Percentiles rank a stretch among this genome's conserved stretches.
These are phyloP conservation scores for Dictyostelium purpureum DNA, from an alignment of 78 protist species.

Conservation along the genomic window DNA sequence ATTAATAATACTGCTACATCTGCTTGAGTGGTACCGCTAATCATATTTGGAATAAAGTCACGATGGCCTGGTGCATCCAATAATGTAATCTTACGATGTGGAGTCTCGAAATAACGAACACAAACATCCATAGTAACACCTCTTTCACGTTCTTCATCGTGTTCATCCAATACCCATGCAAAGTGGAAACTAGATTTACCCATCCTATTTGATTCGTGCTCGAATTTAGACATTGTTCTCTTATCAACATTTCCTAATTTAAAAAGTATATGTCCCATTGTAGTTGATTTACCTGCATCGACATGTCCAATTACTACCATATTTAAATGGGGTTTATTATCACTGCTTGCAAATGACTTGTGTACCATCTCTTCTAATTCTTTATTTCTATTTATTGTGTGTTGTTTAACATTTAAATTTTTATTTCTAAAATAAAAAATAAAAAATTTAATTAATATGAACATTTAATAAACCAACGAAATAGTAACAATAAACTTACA, in stretches of 20 bases:
- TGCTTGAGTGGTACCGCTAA: conserved; percentile 96
- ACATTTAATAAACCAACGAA: no score
- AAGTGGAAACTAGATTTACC: conserved; percentile 97
- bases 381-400: conserved; percentile 34
- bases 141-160: conserved; percentile 85
- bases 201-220: conserved; percentile 85
- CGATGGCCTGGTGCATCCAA: conserved; percentile 99
- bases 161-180: conserved; percentile 98
- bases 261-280: conserved; percentile 95
- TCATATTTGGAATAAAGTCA: conserved; percentile 98
- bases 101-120: conserved; percentile 82
- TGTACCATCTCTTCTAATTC: conserved; percentile 76
- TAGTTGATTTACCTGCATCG: conserved; percentile 95
- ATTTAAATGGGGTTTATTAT: conserved; percentile 75
- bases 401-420: conserved; percentile 64
- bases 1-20: conserved; percentile 96
- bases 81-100: conserved; percentile 84
- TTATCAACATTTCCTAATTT: conserved; percentile 78
- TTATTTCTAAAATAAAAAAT: neutral
- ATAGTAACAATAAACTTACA: no score
- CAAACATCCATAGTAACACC: conserved; percentile 98
- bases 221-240: conserved; percentile 88
- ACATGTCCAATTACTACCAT: conserved; percentile 93
- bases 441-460: neutral
- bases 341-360: conserved; percentile 4